Percentiles rank a stretch among this genome's conserved stretches.
These are phyloP conservation scores for Fusarium veterinarium DNA, from an alignment of 2,329 filamentous ascomycete genomes.

Conservation along the genomic window DNA sequence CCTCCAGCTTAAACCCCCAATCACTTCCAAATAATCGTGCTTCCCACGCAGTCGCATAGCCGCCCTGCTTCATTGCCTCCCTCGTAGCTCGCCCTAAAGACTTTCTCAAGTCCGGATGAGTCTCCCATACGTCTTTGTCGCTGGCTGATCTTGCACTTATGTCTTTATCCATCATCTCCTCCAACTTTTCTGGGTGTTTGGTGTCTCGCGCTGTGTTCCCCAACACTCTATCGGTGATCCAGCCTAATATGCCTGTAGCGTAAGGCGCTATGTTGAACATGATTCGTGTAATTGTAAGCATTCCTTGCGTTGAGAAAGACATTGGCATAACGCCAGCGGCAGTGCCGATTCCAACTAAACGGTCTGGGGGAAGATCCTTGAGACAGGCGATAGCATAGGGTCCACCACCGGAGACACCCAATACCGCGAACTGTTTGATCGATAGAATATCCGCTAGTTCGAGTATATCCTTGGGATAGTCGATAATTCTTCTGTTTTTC, in stretches of 20 bases:
- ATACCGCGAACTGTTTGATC: background rate
- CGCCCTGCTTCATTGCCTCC: slow-evolving; percentile 17
- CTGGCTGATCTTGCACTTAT: background rate
- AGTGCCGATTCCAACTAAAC: slow-evolving; percentile 5
- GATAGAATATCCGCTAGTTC: background rate
- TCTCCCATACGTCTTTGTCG: slow-evolving; percentile 8
- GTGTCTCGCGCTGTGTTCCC: slow-evolving; percentile 7
- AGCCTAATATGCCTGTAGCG: slow-evolving; percentile 5
- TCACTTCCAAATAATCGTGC: slow-evolving; percentile 17
- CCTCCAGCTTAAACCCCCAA: slow-evolving; percentile 29
- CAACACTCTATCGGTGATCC: slow-evolving; percentile 8
- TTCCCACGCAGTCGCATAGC: slow-evolving; percentile 21
- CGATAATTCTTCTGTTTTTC: background rate
- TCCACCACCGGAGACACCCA: slow-evolving; percentile 26
- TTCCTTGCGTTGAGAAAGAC: slow-evolving; percentile 21
- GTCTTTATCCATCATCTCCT: slow-evolving; percentile 18
- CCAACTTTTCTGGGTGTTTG: slow-evolving; percentile 21
- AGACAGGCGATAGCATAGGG: slow-evolving; percentile 28
- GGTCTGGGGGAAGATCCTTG: slow-evolving; percentile 1
- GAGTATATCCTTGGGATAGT: slow-evolving; percentile 11
- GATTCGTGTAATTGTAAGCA: slow-evolving; percentile 13
- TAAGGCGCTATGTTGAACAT: slow-evolving; percentile 20
- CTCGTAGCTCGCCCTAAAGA: slow-evolving; percentile 2
- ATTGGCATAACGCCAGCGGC: slow-evolving; percentile 25
- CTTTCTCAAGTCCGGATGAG: background rate